Conservation (phyloP, 306 rosid species). For the Lathyrus oleraceus region DNA sequence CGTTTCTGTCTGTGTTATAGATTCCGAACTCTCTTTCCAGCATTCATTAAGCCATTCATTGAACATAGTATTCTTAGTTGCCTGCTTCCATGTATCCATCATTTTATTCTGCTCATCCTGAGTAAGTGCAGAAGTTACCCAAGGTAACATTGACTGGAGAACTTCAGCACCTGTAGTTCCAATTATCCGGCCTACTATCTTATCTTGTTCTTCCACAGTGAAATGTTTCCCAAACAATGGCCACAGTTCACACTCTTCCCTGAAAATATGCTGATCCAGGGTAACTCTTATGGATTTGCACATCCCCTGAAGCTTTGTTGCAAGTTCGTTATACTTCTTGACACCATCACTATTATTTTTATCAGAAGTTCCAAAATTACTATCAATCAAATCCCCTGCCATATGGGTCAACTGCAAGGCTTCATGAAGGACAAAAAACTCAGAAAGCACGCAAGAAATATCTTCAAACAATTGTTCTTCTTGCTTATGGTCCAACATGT, state of each 20-base stretch:
- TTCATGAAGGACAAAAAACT: conserved; percentile 79
- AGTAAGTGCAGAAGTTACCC: conserved; percentile 98
- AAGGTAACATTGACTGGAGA: conserved; percentile 96
- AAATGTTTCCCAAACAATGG: conserved; percentile 92
- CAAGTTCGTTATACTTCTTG: conserved; percentile 70
- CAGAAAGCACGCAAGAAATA: conserved; percentile 79
- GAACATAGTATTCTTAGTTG: conserved; percentile 97
- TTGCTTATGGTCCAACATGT: conserved; percentile 94
- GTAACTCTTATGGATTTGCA: conserved; percentile 93
- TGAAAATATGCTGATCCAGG: conserved; percentile 87
- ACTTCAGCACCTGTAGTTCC: conserved; percentile 99
- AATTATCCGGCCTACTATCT: conserved; percentile 90
- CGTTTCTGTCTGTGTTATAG: conserved; percentile 49
- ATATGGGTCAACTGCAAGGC: conserved; percentile 48
- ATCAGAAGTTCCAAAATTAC: conserved; percentile 43
- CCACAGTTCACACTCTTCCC: conserved; percentile 98
- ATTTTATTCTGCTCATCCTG: conserved; percentile 90
- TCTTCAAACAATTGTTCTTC: conserved; percentile 90
- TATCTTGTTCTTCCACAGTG: conserved; percentile 96
- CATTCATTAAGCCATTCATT: conserved; percentile 97
- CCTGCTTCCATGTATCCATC: conserved; percentile 99
- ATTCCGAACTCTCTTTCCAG: conserved; percentile 82
- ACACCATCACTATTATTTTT: conserved; percentile 43
- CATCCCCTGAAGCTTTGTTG: conserved; percentile 98
- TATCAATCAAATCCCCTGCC: conserved; percentile 44